These are phyloP conservation scores for Linum lewisii DNA, from an alignment of 345 rosid species.

Conservation along the genomic window DNA sequence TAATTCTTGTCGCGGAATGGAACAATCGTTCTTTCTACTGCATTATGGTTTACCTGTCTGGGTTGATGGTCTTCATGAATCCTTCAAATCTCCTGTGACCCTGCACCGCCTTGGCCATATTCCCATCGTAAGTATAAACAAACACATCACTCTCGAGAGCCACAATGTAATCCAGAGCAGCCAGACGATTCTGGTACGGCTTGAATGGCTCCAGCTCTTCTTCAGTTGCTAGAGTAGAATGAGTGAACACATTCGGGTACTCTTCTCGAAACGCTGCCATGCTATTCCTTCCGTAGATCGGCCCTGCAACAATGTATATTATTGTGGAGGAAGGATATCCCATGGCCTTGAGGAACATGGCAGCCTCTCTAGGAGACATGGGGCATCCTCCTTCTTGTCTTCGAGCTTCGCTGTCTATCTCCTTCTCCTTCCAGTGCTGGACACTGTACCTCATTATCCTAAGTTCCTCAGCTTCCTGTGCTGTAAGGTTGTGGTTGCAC, in stretches of 20 bases:
- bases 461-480: conserved; percentile 66
- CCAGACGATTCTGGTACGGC: conserved; percentile 78
- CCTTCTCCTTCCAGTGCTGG: conserved; percentile 98
- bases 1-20: not conserved
- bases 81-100: not conserved
- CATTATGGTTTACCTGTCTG: not conserved
- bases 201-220: conserved; percentile 71
- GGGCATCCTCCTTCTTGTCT: conserved; percentile 91
- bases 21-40: not conserved
- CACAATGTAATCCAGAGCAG: conserved; percentile 80
- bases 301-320: conserved; percentile 89
- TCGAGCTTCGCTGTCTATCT: conserved; percentile 57
- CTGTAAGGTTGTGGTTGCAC: conserved; percentile 84
- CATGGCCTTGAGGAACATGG: conserved; percentile 84
- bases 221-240: conserved; percentile 66
- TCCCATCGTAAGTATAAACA: conserved; percentile 86
- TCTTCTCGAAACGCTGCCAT: conserved; percentile 63
- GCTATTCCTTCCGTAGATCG: conserved; percentile 71
- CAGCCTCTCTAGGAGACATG: conserved; percentile 97
- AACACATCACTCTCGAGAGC: conserved; percentile 94
- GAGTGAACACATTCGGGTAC: conserved; percentile 79
- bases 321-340: conserved; percentile 83
- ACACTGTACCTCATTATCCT: conserved; percentile 63
- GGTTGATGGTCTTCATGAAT: not conserved
- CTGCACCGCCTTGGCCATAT: conserved; percentile 74